These are phyloP conservation scores for Magnusiomyces paraingens DNA, from an alignment of 1,139 yeast genomes.

Conservation along the genomic window DNA sequence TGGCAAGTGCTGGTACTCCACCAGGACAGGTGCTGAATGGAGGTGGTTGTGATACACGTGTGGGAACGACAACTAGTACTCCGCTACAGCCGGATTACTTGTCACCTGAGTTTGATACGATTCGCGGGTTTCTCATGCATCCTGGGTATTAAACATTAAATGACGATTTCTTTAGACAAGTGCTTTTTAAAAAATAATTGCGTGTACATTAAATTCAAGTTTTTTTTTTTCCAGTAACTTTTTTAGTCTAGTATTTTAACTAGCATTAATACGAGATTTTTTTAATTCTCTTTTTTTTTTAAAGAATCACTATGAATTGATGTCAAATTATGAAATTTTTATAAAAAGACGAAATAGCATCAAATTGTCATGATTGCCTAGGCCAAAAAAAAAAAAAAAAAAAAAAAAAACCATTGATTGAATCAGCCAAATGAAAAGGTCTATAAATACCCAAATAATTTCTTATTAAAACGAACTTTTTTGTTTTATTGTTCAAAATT, in stretches of 20 bases:
- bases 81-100: conserved; percentile 4
- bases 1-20: not conserved
- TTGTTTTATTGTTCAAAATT: not conserved
- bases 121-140: conserved; percentile 12
- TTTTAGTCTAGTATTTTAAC: not conserved
- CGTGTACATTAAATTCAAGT: not conserved
- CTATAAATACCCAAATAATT: not conserved
- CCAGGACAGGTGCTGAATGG: not conserved
- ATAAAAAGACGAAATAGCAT: not conserved
- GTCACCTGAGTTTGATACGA: conserved; percentile 11
- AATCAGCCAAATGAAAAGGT: too few species aligned
- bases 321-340: conserved; percentile 5
- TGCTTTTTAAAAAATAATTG: not conserved
- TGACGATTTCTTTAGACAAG: not conserved
- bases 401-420: not conserved
- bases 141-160: conserved; percentile 3
- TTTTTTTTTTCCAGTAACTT: not conserved
- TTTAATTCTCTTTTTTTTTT: not conserved
- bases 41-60: not conserved
- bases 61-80: not conserved
- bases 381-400: not conserved
- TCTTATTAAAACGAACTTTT: not conserved
- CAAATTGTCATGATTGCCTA: conserved; percentile 24
- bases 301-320: not conserved
- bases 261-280: not conserved